These are phyloP conservation scores for Meyerozyma athensensis DNA, from an alignment of 1,139 yeast genomes.

Conservation along the genomic window DNA sequence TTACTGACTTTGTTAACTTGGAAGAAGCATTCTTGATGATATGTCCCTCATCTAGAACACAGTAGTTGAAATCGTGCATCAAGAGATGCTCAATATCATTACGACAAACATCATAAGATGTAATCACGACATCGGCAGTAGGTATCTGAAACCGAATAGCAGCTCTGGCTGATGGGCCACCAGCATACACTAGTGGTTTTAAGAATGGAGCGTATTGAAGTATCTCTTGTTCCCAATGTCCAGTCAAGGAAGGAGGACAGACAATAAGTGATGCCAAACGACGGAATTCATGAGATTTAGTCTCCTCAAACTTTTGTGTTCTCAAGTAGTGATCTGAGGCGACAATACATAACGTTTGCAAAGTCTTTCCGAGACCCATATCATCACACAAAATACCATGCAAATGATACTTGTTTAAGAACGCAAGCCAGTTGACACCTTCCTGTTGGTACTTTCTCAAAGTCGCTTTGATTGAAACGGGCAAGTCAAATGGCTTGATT, in stretches of 20 bases:
- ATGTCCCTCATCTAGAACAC: conserved; percentile 97
- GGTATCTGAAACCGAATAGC: conserved; percentile 50
- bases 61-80: conserved; percentile 75
- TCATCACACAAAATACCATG: conserved; percentile 98
- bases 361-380: conserved; percentile 98
- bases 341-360: conserved; percentile 94
- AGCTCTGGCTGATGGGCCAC: conserved; percentile 75
- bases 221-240: conserved; percentile 98
- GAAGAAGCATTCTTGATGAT: conserved; percentile 90
- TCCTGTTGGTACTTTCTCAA: conserved; percentile 95
- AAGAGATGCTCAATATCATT: conserved; percentile 73
- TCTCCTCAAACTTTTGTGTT: conserved; percentile 58
- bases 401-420: conserved; percentile 86
- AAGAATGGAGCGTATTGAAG: conserved; percentile 87
- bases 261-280: conserved; percentile 79
- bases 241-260: conserved; percentile 96
- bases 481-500: conserved; percentile 80
- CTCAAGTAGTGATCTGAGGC: conserved; percentile 93
- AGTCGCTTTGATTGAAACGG: conserved; percentile 89
- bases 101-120: conserved; percentile 94
- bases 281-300: conserved; percentile 64
- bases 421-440: conserved; percentile 98
- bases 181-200: conserved; percentile 82
- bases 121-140: conserved; percentile 78
- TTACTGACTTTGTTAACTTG: conserved; percentile 84